Evolutionary conservation across 1,139 yeast genomes (phyloP), one percentile per base, ranked within the genome.

Genomic region (Scheffersomyces illinoinensis): DNA sequence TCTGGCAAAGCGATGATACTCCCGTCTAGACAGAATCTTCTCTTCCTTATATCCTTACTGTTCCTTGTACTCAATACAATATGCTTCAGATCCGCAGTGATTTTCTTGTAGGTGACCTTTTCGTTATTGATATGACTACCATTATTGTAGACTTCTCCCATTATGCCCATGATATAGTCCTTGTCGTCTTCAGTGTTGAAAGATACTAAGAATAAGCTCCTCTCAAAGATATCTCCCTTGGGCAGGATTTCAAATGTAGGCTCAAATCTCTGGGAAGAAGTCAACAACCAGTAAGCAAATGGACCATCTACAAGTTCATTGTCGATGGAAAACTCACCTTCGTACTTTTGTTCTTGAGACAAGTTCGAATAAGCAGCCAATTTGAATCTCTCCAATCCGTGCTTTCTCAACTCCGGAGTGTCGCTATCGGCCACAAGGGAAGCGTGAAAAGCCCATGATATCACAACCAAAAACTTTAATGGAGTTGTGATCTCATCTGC

Each of bases 371-470:
- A 68, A 0, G 95, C 96, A 0, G 97, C 97, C 57, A 85, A 74
- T 61, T 81, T 78, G 71, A 93, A 93, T 59, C 97, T 76, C 52
- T 85, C 85, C 6, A 81, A 66, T 0, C 97, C 97, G 61, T 82
- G 78, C 57, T 80, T 78, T 50, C 93, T 77, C 68, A 89, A 74
- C 65, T 88, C 90, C 0, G 89, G 87, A 1, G 88, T 81, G 64
- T 91, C 96, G 58, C 90, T 87, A 68, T 85, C 91, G 24, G 95
- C 95, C 1, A 93, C 95, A 57, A 93, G 73, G 3, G 93, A 84
- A 1, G 97, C 93, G 72, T 93, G 98, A 63, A 91, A 85, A 0
- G 88, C 96, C 92, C 97, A 88, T 0, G 97, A 90, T 0, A 87
- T 78, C 2, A 92, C 96, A 2, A 90, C 91, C 43, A 88, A 66